Base-by-base conservation (phyloP, 768 basidiomycete species). In the Mycena crocata region DNA sequence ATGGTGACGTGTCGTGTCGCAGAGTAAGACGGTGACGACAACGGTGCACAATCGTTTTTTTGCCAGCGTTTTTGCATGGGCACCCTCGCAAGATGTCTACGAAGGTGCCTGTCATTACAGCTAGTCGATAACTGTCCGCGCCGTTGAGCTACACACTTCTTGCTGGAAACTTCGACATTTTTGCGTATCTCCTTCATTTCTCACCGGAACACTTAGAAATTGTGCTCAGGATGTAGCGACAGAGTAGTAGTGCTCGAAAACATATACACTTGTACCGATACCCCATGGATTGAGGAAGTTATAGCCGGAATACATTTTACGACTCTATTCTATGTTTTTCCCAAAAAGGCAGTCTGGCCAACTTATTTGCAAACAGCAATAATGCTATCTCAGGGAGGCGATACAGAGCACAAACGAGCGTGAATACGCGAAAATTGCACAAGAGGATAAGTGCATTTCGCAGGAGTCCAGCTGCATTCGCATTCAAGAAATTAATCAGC, bases 311-410 rank as follows among this genome's bases (percentile, higher is more conserved):
- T 44, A 42, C 21, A n/a, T 5, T 31, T 50, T 32, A 19, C 19
- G 30, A 30, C 30, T 32, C 26, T 31, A 40, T 39, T 14, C 19
- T 24, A 17, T 52, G 34, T 28, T 56, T 56, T 56, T 44, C 37
- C n/a, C 54, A 30, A 40, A 55, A 55, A 55, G 54, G 37, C 54
- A 40, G 21, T 55, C 9, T 30, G 54, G 54, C 54, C 54, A 55
- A 55, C 54, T 55, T 19, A 39, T 28, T 55, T 40, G 54, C 54
- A 55, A 55, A 55, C 54, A 55, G 54, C 54, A 55, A 55, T 55
- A 55, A 55, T 48, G n/a, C n/a, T n/a, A n/a, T n/a, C n/a, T n/a
- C n/a, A n/a, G n/a, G n/a, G n/a, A n/a, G n/a, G n/a, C n/a, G n/a
- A n/a, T n/a, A n/a, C n/a, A n/a, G n/a, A n/a, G n/a, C n/a, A n/a